Evolutionary conservation across 192 early-diverging fungal species (phyloP).

Genomic region (Coemansia javaensis): DNA sequence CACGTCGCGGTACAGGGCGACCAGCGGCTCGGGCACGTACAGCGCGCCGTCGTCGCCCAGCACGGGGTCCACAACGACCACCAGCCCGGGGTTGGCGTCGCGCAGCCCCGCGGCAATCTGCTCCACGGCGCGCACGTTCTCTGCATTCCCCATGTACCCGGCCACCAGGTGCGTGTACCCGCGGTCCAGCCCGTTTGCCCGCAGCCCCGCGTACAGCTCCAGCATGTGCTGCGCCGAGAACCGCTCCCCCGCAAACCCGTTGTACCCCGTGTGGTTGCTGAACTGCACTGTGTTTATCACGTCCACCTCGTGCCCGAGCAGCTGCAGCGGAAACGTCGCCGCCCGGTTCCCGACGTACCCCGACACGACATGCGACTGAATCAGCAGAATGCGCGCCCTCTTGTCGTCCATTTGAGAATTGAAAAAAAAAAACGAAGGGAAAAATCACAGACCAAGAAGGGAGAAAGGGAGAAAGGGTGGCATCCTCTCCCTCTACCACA

Average conservation of each 20-base stretch:
- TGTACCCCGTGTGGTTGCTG: slow-evolving; percentile 91
- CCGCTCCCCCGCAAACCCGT: slow-evolving; percentile 65
- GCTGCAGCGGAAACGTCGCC: slow-evolving; percentile 87
- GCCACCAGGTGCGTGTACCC: slow-evolving; percentile 78
- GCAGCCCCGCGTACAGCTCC: slow-evolving; percentile 66
- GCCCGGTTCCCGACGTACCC: slow-evolving; percentile 81
- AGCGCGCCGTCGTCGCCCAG: slow-evolving; percentile 83
- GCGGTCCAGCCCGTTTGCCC: slow-evolving; percentile 63
- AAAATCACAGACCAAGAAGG: neutral
- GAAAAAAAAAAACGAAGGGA: slow-evolving; percentile 1
- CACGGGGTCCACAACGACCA: slow-evolving; percentile 77
- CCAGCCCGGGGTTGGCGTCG: slow-evolving; percentile 33
- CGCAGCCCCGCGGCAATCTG: slow-evolving; percentile 55
- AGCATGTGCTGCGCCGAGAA: slow-evolving; percentile 61
- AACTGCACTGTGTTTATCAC: slow-evolving; percentile 91
- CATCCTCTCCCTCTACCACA: neutral
- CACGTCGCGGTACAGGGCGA: slow-evolving; percentile 70
- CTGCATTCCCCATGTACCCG: slow-evolving; percentile 81
- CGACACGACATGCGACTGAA: slow-evolving; percentile 63
- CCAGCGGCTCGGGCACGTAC: slow-evolving; percentile 75
- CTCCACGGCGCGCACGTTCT: slow-evolving; percentile 56
- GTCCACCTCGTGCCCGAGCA: slow-evolving; percentile 87
- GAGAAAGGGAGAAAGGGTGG: neutral
- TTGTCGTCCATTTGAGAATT: too few species aligned
- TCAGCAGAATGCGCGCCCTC: slow-evolving; percentile 41